Percentiles rank a stretch among this genome's conserved stretches.
Conservation (phyloP, 306 rosid genomes). For the Medicago lupulina region DNA sequence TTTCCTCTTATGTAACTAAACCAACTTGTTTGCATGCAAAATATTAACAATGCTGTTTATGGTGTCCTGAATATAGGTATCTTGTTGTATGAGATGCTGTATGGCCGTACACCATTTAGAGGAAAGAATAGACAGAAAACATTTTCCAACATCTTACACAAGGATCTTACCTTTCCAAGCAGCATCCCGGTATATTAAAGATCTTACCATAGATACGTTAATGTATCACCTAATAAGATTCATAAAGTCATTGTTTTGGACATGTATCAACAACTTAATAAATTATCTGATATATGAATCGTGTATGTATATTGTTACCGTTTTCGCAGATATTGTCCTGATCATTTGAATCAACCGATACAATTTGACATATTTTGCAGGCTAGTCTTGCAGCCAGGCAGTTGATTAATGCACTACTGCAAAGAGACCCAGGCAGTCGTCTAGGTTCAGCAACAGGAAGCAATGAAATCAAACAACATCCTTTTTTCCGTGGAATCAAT, state of each 20-base stretch:
- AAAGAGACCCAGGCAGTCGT: slow-evolving; percentile 79
- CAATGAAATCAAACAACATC: slow-evolving; percentile 86
- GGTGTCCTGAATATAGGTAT: slow-evolving; percentile 64
- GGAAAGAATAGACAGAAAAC: slow-evolving; percentile 93
- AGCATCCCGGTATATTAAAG: slow-evolving; percentile 64
- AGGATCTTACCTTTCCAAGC: slow-evolving; percentile 94
- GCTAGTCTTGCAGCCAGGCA: slow-evolving; percentile 87
- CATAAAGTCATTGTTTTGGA: slow-evolving; percentile 3
- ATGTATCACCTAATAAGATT: background rate
- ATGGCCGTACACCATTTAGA: slow-evolving; percentile 93
- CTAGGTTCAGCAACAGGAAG: slow-evolving; percentile 79
- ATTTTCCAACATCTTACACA: slow-evolving; percentile 83
- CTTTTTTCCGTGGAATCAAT: slow-evolving; percentile 82
- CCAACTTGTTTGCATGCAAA: background rate
- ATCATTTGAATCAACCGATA: slow-evolving; percentile 38
- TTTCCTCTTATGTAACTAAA: background rate
- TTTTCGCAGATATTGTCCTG: slow-evolving; percentile 7
- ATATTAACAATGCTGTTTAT: slow-evolving; percentile 24
- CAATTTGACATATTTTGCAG: slow-evolving; percentile 57
- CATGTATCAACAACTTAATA: slow-evolving; percentile 31
- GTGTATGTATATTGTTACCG: background rate
- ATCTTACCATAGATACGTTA: background rate
- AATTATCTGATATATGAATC: background rate
- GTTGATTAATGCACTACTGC: slow-evolving; percentile 85
- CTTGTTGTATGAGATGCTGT: slow-evolving; percentile 93